Evolutionary conservation across 2,329 filamentous ascomycete species (phyloP).

Genomic region (Metarhizium rileyi): DNA sequence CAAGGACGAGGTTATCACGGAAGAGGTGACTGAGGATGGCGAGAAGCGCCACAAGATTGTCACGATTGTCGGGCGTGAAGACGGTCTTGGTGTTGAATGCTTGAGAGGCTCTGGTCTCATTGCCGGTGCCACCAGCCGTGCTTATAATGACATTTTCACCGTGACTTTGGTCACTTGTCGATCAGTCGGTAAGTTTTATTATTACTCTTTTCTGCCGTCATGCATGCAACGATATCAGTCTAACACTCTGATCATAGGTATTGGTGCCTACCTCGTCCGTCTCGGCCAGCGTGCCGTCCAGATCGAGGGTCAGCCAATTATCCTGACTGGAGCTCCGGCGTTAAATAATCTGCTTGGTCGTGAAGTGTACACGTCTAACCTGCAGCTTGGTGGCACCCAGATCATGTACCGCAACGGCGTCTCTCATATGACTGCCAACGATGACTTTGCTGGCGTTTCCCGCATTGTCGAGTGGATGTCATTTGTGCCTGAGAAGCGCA

Average conservation of each 20-base stretch:
- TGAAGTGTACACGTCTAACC: conserved; percentile 97
- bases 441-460: conserved; percentile 95
- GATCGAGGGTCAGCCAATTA: conserved; percentile 97
- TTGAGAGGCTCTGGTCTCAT: conserved; percentile 95
- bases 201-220: background rate
- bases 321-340: conserved; percentile 91
- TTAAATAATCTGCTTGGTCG: conserved; percentile 97
- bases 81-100: conserved; percentile 96
- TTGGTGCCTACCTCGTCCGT: conserved; percentile 96
- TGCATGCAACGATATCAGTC: no score
- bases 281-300: conserved; percentile 97
- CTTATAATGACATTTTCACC: conserved; percentile 98
- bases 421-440: conserved; percentile 94
- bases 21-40: conserved; percentile 74
- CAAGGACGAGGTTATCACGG: conserved; percentile 65
- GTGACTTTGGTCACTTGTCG: conserved; percentile 95
- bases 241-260: conserved; percentile 46
- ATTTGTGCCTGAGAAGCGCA: conserved; percentile 92
- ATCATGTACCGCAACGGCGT: conserved; percentile 99
- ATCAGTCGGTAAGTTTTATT: conserved; percentile 64
- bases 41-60: conserved; percentile 91
- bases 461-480: conserved; percentile 99
- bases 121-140: conserved; percentile 90
- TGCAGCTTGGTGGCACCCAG: conserved; percentile 98
- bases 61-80: conserved; percentile 85